A percentile compares a stretch with the other conserved stretches of the same genome.
These are phyloP conservation scores for Cercospora beticola DNA, from an alignment of 2,329 filamentous ascomycete species.

Conservation along the genomic window DNA sequence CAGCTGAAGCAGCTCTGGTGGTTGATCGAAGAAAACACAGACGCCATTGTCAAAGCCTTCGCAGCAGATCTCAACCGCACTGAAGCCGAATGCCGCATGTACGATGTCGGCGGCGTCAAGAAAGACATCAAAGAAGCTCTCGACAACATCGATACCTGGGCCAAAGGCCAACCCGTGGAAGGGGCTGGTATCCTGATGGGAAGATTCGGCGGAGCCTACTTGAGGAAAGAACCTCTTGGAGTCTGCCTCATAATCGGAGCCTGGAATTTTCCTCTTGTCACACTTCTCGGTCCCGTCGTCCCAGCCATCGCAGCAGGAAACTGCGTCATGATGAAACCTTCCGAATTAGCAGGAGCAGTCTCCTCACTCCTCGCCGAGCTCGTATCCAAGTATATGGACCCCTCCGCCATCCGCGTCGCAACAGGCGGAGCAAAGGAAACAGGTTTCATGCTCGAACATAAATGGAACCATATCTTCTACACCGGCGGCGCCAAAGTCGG, in stretches of 20 bases:
- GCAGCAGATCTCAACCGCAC: conserved; percentile 12
- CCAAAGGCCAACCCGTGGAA: conserved; percentile 12
- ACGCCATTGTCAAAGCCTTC: conserved; percentile 11
- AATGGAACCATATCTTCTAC: conserved; percentile 88
- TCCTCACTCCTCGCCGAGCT: conserved; percentile 77
- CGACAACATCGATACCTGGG: conserved; percentile 15
- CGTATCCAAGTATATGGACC: conserved; percentile 71
- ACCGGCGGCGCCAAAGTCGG: conserved; percentile 74
- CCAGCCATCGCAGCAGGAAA: conserved; percentile 89
- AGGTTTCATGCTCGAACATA: conserved; percentile 73
- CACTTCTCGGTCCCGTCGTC: conserved; percentile 72
- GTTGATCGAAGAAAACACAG: conserved; percentile 15
- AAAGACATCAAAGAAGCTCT: conserved; percentile 16
- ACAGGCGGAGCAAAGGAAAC: conserved; percentile 78
- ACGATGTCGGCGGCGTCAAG: conserved; percentile 15
- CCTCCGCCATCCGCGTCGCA: conserved; percentile 69
- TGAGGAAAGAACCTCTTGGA: conserved; percentile 82
- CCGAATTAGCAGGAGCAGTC: conserved; percentile 70
- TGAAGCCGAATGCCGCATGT: conserved; percentile 14
- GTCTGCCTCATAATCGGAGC: conserved; percentile 76
- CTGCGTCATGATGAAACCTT: conserved; percentile 82
- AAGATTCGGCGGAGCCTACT: conserved; percentile 66
- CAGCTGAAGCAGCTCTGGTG: conserved; percentile 22
- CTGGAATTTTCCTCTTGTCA: conserved; percentile 86
- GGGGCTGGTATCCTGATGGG: conserved; percentile 51